Evolutionary conservation across 2,329 filamentous ascomycete species (phyloP), one percentile per base, ranked within the genome.

Genomic region (Botryotinia convoluta): DNA sequence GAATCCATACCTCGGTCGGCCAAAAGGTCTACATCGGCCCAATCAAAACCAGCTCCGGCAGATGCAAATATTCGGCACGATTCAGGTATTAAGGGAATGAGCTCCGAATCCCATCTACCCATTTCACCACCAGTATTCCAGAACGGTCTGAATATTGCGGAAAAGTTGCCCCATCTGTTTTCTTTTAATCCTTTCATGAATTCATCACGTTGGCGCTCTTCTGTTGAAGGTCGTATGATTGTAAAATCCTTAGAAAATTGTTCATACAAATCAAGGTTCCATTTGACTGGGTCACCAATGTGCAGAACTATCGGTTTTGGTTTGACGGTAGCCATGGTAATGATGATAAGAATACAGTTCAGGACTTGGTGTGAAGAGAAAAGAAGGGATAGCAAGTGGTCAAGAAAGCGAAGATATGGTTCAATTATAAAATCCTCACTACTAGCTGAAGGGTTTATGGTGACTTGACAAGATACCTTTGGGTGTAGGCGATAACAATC

Each of bases 101-200:
- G 78, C 74, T 91, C 89, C 18, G 80, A 77, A 76, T 91, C 87
- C 88, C 88, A 91, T 35, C 86, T 85, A 0, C 88, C 88, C 88
- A 91, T 91, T 77, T 91, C 89, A 6, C 87, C 88, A 1, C 89
- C 89, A 0, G 88, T 90, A 73, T 88, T 87, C 88, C 88, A 91
- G 79, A 89, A 90, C 0, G 89, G 89, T 3, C 88, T 83, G 76
- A 89, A 88, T 64, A 85, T 81, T 2, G 82, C 84, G 20, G 78
- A 75, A 74, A 90, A 89, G 72, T 87, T 81, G 6, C 88, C 88
- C 87, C 87, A 90, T 79, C 84, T 82, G 39, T 81, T 80, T 76
- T 88, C 86, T 69, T 81, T 81, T 71, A 90, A 82, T 0, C 85
- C 87, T 35, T 82, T 81, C 61, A 84, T 81, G 76, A 90, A 88